phyloP scores from a whole-genome alignment of 352 stramenopile genomes.

The Pythium dissimile region DNA sequence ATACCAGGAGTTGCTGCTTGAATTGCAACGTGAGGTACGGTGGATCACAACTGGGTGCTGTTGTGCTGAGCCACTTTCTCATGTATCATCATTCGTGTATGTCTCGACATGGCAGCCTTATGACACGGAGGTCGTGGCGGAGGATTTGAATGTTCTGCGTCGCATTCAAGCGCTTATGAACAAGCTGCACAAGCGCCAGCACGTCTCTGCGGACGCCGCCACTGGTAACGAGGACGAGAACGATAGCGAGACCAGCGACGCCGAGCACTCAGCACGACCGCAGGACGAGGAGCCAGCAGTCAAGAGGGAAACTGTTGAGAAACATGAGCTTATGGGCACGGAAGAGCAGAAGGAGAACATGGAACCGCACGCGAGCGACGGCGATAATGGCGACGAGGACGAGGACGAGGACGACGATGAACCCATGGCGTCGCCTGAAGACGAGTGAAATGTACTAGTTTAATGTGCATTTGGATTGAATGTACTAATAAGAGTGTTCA shows the following conservation, averaged over 20 bases:
- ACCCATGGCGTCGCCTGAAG: neutral
- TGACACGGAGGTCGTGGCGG: slow-evolving; percentile 36
- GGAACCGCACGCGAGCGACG: neutral
- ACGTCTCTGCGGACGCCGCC: neutral
- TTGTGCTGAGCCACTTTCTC: neutral
- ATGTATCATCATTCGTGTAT: no score
- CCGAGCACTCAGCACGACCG: neutral
- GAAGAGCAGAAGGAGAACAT: slow-evolving; percentile 11
- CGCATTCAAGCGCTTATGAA: slow-evolving; percentile 49
- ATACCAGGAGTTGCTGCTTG: slow-evolving; percentile 43
- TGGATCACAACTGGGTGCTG: neutral
- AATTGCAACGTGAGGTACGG: slow-evolving; percentile 45
- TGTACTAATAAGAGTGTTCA: no score
- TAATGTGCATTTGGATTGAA: neutral
- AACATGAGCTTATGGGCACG: neutral
- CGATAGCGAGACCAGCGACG: neutral
- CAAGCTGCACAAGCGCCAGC: slow-evolving; percentile 35
- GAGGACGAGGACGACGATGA: neutral
- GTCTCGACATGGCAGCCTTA: no score
- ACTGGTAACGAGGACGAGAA: neutral
- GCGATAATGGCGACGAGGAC: neutral
- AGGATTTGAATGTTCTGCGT: slow-evolving; percentile 58
- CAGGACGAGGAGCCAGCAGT: neutral
- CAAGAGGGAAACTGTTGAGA: neutral
- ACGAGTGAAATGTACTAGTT: slow-evolving; percentile 6